phyloP scores from a whole-genome alignment of 2,329 filamentous ascomycete species.

The Arthrobotrys iridis region DNA sequence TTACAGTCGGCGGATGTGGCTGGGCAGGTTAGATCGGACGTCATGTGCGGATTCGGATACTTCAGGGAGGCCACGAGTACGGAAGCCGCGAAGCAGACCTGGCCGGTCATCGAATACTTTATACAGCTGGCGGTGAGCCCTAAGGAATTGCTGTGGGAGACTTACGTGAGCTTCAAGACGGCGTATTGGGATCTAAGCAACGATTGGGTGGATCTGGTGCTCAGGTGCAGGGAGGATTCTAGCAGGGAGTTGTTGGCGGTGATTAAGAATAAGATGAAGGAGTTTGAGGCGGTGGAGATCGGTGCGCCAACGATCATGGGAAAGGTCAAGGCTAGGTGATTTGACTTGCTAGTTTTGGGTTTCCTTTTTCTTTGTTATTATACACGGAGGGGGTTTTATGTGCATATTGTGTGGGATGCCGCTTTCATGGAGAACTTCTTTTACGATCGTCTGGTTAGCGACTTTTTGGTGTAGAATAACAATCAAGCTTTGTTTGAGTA shows the following conservation, averaged over 20 bases:
- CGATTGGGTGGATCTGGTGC: conserved; percentile 91
- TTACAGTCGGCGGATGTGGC: conserved; percentile 72
- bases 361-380: background rate
- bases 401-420: background rate
- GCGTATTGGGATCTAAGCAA: conserved; percentile 94
- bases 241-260: conserved; percentile 87
- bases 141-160: conserved; percentile 75
- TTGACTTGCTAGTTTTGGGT: too few relatives aligned
- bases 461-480: conserved; percentile 1
- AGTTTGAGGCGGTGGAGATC: conserved; percentile 76
- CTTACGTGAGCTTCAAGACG: conserved; percentile 84
- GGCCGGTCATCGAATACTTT: conserved; percentile 89
- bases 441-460: background rate
- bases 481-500: background rate
- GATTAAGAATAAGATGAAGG: conserved; percentile 88
- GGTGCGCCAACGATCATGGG: conserved; percentile 94
- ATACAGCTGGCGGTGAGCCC: conserved; percentile 80
- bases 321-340: conserved; percentile 74
- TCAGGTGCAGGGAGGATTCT: conserved; percentile 89
- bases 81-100: conserved; percentile 88
- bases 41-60: conserved; percentile 88
- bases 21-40: conserved; percentile 67
- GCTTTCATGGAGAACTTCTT: background rate
- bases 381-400: background rate
- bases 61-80: conserved; percentile 77